Conservation (phyloP, 2,329 filamentous ascomycete genomes). For the Lachnellula subtilissima region DNA sequence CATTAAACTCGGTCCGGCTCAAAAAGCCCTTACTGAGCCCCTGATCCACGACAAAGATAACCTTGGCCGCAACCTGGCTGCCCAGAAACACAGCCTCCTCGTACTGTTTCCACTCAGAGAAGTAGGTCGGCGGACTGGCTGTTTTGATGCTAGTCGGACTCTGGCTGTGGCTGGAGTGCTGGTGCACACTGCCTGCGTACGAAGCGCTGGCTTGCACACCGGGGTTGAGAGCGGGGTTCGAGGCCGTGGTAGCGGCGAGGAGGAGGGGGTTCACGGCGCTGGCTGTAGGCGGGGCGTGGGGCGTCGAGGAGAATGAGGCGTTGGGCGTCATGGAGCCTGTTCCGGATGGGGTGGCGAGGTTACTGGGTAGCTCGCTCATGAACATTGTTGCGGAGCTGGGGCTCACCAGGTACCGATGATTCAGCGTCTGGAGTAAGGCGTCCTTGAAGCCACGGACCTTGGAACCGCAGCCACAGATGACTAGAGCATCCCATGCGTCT, state of each 20-base stretch:
- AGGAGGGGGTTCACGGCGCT: slow-evolving; percentile 80
- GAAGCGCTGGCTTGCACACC: slow-evolving; percentile 31
- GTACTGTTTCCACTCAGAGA: slow-evolving; percentile 54
- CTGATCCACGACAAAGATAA: slow-evolving; percentile 65
- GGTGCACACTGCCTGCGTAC: slow-evolving; percentile 39
- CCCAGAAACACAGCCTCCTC: slow-evolving; percentile 68
- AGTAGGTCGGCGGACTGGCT: slow-evolving; percentile 64
- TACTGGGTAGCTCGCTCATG: slow-evolving; percentile 91
- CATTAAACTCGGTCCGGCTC: slow-evolving; percentile 45
- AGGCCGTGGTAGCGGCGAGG: slow-evolving; percentile 78
- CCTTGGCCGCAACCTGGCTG: slow-evolving; percentile 66
- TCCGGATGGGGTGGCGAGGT: slow-evolving; percentile 82
- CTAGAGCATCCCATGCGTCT: slow-evolving; percentile 84
- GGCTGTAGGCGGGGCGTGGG: slow-evolving; percentile 53
- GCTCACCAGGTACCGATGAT: slow-evolving; percentile 80
- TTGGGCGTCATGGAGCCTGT: slow-evolving; percentile 85
- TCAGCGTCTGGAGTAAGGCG: slow-evolving; percentile 74
- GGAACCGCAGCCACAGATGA: slow-evolving; percentile 85
- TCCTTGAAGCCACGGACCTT: slow-evolving; percentile 76
- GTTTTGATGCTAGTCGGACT: slow-evolving; percentile 64
- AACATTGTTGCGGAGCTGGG: slow-evolving; percentile 94
- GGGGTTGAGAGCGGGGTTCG: slow-evolving; percentile 31
- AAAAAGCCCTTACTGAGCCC: slow-evolving; percentile 61
- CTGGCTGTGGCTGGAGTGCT: slow-evolving; percentile 60
- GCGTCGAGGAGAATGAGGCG: slow-evolving; percentile 43